Evolutionary conservation across 352 stramenopile genomes (phyloP), one percentile per base, ranked within the genome.

Genomic region (Plasmopara viticola): DNA sequence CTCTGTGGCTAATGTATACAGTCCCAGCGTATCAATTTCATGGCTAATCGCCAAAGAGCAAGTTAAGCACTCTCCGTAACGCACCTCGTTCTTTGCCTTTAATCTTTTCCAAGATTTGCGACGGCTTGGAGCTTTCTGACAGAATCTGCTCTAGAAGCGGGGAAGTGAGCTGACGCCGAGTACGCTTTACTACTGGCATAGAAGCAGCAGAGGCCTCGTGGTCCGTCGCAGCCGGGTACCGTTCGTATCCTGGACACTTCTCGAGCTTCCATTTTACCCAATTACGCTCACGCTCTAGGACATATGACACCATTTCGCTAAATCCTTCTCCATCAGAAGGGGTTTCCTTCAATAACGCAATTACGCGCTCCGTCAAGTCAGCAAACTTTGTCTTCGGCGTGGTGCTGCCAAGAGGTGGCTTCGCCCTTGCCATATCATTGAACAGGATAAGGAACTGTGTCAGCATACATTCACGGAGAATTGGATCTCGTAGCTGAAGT

Each of bases 241-340:
- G 78, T 39, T 94, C 84, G 47, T 91, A 93, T 45, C 58, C 70
- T 9, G 77, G 79, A 58, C 86, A 96, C 48, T 89, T 90, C n/a
- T 94, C 81, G 20, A 76, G 59, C 57, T 97, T 97, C 88, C 88
- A 97, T 57, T 90, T 81, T 41, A 90, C 86, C 85, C 84, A 97
- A 51, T 94, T 92, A 25, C 77, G 75, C 63, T 97, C 88, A 6
- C 88, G 80, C 48, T 94, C 78, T 6, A 97, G 62, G 35, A 97
- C 84, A 17, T 72, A 70, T 17, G 77, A 64, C 13, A 97, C 75
- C 76, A 95, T 90, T n/a, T 88, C 70, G n/a, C 76, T 91, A 43
- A 91, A 97, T 6, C 80, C 72, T 49, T 94, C 74, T 14, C 86
- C 86, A 55, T 94, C 84, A 2, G 79, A 86, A 17, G 86, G 86